Percentiles rank a stretch among this genome's conserved stretches.
These are phyloP conservation scores for Suillus brevipes DNA, from an alignment of 768 basidiomycete species.

Conservation along the genomic window DNA sequence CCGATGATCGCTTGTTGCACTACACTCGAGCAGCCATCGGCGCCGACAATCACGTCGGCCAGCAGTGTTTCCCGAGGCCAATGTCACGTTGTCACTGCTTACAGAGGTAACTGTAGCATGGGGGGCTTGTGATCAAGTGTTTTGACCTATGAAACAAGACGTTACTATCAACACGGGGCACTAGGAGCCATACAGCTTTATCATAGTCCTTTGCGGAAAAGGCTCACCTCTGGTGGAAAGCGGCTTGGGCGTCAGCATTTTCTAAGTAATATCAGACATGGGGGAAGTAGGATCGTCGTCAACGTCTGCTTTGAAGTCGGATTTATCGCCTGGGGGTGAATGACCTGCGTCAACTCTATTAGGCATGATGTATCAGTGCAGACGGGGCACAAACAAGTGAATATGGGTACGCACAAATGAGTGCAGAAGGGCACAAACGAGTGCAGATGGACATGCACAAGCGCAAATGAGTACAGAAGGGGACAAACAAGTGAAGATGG, in stretches of 20 bases:
- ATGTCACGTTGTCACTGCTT: slow-evolving; percentile 30
- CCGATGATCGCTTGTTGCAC: slow-evolving; percentile 36
- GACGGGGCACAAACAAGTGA: no score
- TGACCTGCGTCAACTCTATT: slow-evolving; percentile 29
- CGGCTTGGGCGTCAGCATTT: slow-evolving; percentile 87
- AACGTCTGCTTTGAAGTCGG: slow-evolving; percentile 38
- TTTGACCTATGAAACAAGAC: slow-evolving; percentile 50
- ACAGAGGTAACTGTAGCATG: slow-evolving; percentile 51
- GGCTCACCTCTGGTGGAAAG: slow-evolving; percentile 63
- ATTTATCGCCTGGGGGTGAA: slow-evolving; percentile 37
- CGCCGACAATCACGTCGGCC: slow-evolving; percentile 59
- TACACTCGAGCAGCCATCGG: slow-evolving; percentile 54
- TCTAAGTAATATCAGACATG: slow-evolving; percentile 71
- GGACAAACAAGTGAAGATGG: no score
- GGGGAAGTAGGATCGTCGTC: slow-evolving; percentile 39
- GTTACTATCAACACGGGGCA: slow-evolving; percentile 6
- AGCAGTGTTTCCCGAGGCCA: slow-evolving; percentile 42
- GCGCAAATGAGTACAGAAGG: no score
- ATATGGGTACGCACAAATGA: no score
- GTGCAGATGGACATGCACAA: no score
- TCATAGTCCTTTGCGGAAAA: no score
- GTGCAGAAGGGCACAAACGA: no score
- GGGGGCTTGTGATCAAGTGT: slow-evolving; percentile 80
- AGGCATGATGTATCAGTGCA: no score
- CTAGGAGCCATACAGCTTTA: background rate